phyloP scores from a whole-genome alignment of 495 filamentous ascomycete species.

The Xylona heveae region DNA sequence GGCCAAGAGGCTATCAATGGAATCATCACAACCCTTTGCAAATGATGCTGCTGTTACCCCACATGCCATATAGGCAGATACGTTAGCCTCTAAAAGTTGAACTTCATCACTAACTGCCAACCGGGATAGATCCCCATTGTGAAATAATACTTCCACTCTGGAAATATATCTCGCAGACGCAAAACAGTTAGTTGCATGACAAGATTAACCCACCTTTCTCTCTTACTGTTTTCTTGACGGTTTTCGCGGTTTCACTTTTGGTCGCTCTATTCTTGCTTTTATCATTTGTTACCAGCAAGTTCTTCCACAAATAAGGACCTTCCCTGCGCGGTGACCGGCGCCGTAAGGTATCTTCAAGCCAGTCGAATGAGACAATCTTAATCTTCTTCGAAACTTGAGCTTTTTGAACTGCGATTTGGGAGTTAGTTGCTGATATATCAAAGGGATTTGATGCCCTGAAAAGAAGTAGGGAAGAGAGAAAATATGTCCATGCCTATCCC shows the following conservation, averaged over 20 bases:
- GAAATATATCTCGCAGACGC: conserved; percentile 5
- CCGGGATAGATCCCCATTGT: too few relatives aligned
- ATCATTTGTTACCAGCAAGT: conserved; percentile 15
- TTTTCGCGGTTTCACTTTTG: conserved; percentile 4
- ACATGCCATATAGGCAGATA: too few relatives aligned
- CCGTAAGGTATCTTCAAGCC: conserved; percentile 33
- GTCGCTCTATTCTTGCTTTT: conserved; percentile 10
- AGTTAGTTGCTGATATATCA: not conserved
- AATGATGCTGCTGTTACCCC: too few relatives aligned
- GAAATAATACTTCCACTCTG: too few relatives aligned
- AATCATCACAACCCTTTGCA: too few relatives aligned
- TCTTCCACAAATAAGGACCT: conserved; percentile 22
- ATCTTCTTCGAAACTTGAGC: conserved; percentile 18
- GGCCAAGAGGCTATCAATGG: too few relatives aligned
- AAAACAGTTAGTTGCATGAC: conserved; percentile 10
- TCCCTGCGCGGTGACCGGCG: conserved; percentile 17
- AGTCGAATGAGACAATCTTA: conserved; percentile 37
- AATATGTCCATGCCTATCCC: conserved; percentile 19
- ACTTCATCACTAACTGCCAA: too few relatives aligned
- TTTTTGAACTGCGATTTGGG: conserved; percentile 17
- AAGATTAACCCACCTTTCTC: conserved; percentile 8
- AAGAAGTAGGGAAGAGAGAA: not conserved
- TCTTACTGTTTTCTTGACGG: conserved; percentile 11
- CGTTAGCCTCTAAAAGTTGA: too few relatives aligned
- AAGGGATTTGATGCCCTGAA: not conserved